These are phyloP conservation scores for Penicillium macrosclerotiorum DNA, from an alignment of 495 filamentous ascomycete genomes.

Conservation along the genomic window DNA sequence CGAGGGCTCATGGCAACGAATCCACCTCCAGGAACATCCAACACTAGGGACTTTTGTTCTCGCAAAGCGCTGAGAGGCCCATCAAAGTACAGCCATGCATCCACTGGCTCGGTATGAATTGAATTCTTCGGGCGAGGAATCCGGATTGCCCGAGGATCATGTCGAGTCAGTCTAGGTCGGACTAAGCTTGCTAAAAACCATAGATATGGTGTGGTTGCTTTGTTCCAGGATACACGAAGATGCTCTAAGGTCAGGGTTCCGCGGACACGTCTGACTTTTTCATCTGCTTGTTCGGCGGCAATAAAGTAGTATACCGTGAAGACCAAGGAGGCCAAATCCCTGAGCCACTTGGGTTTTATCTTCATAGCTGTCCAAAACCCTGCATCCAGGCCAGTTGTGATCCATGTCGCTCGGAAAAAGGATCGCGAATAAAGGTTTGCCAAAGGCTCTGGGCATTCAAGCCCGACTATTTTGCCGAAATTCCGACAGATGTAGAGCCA, in stretches of 20 bases:
- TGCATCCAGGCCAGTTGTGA: slow-evolving; percentile 89
- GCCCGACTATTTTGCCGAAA: slow-evolving; percentile 84
- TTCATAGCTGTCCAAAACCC: slow-evolving; percentile 99
- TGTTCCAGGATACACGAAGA: slow-evolving; percentile 92
- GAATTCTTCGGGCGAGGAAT: slow-evolving; percentile 78
- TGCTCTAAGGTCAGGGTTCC: slow-evolving; percentile 87
- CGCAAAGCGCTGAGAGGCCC: slow-evolving; percentile 74
- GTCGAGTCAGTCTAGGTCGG: slow-evolving; percentile 74
- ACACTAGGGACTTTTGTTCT: slow-evolving; percentile 73
- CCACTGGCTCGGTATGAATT: slow-evolving; percentile 76
- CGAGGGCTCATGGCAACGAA: slow-evolving; percentile 95
- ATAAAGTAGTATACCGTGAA: slow-evolving; percentile 89
- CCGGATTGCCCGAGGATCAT: slow-evolving; percentile 74
- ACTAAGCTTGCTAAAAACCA: slow-evolving; percentile 64
- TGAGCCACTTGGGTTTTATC: slow-evolving; percentile 74
- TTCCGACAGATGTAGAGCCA: slow-evolving; percentile 91
- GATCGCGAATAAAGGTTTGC: slow-evolving; percentile 89
- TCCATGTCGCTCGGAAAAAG: slow-evolving; percentile 98
- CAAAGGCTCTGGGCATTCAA: slow-evolving; percentile 90
- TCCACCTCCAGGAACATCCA: slow-evolving; percentile 92
- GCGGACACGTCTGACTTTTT: slow-evolving; percentile 92
- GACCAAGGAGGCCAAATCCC: slow-evolving; percentile 75
- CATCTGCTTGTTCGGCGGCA: slow-evolving; percentile 90
- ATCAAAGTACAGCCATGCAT: slow-evolving; percentile 92
- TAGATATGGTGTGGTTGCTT: slow-evolving; percentile 81